Base-by-base conservation (phyloP, 2,329 filamentous ascomycete genomes). In the Exophiala spinifera region DNA sequence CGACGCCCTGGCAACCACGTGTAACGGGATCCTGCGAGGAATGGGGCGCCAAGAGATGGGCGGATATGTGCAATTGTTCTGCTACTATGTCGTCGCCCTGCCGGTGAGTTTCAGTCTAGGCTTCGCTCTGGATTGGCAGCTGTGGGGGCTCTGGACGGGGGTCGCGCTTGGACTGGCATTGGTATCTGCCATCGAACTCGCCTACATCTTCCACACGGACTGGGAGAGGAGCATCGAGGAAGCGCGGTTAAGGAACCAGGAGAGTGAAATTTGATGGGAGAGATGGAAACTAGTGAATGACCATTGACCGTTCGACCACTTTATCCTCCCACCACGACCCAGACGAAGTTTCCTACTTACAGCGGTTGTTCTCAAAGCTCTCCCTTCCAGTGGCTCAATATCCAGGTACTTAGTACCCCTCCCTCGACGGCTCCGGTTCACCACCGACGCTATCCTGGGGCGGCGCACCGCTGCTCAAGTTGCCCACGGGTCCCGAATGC, bases 31-130 rank as follows among this genome's bases (percentile, higher is more conserved):
- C 23, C 76, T 95, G 43, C 78, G 89, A 23, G 89, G 89, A 7
- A 79, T 94, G 17, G 89, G 89, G 2, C 82, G 86, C 56, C 89
- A 94, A 69, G 82, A 86, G 56, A 83, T 94, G 51, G 89, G 89
- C 11, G 88, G 89, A 0, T 92, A 88, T 62, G 83, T 14, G 53
- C 56, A n/a, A 28, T 56, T 33, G 53, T 50, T 15, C 19, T 56
- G 44, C 21, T 45, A 15, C 53, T 59, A 21, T 48, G 49, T 33
- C 50, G 56, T 31, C 49, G 56, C 13, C 40, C 46, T n/a, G 46
- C 56, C 28, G 8, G 28, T 31, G 2, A 47, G 36, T 28, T 43
- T 59, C 4, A 36, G 48, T 13, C 31, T 59, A 21, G 46, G 39
- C 14, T 51, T 31, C 56, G 56, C 52, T 49, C 50, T 10, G 56